phyloP scores from a whole-genome alignment of 768 basidiomycete genomes.

The Suillus tomentosus region DNA sequence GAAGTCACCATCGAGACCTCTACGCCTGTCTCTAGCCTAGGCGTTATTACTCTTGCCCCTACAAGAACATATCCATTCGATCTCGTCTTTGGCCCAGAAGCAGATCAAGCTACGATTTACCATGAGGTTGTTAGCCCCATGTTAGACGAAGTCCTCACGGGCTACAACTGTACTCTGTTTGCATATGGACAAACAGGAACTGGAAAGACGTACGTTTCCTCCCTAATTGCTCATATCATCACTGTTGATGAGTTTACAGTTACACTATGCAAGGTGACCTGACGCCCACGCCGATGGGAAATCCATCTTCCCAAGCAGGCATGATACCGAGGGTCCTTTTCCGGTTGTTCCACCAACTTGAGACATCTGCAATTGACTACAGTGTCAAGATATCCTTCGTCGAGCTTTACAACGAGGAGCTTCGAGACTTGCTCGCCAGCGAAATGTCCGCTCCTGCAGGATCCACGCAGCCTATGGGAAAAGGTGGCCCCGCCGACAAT shows the following conservation, averaged over 20 bases:
- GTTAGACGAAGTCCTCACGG: conserved; percentile 89
- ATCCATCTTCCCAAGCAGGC: conserved; percentile 86
- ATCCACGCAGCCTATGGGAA: conserved; percentile 77
- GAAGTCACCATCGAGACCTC: conserved; percentile 83
- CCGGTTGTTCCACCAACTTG: conserved; percentile 87
- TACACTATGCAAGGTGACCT: conserved; percentile 99
- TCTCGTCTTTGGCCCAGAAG: conserved; percentile 94
- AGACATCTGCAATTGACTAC: conserved; percentile 75
- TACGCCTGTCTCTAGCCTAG: conserved; percentile 65
- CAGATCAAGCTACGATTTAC: conserved; percentile 93
- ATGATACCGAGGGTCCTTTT: conserved; percentile 96
- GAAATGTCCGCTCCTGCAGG: conserved; percentile 75
- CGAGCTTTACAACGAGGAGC: conserved; percentile 97
- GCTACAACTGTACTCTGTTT: conserved; percentile 97
- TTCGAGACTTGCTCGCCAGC: conserved; percentile 85
- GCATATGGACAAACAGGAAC: conserved; percentile 99
- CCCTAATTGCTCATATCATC: conserved; percentile 4
- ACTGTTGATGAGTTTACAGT: conserved; percentile 38
- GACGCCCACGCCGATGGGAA: conserved; percentile 77
- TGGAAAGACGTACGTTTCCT: conserved; percentile 85
- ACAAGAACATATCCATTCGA: conserved; percentile 92
- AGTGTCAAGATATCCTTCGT: conserved; percentile 93
- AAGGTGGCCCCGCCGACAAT: conserved; percentile 50
- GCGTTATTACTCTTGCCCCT: conserved; percentile 73
- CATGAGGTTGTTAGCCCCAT: conserved; percentile 92